A percentile compares a stretch with the other conserved stretches of the same genome.
Conservation (phyloP, 306 rosid genomes). For the Lathyrus oleraceus region DNA sequence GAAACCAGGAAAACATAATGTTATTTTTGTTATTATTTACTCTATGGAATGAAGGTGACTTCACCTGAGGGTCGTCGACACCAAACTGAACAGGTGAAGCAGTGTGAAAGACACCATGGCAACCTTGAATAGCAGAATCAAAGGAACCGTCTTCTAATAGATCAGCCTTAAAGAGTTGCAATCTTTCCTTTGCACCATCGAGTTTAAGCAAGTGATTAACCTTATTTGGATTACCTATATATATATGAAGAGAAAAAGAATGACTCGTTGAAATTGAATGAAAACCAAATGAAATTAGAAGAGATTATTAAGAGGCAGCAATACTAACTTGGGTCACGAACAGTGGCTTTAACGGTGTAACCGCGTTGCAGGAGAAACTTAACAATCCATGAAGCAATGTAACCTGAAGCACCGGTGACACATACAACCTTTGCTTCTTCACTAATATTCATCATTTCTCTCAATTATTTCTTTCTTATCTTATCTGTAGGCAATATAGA, state of each 20-base stretch:
- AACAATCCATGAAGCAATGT: constrained; percentile 56
- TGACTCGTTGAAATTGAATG: too few relatives aligned
- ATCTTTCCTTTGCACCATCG: too few relatives aligned
- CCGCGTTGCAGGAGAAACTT: constrained; percentile 53
- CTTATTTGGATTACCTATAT: constrained; percentile 43
- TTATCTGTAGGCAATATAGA: neutral
- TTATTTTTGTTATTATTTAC: too few relatives aligned
- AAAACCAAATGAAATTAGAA: too few relatives aligned
- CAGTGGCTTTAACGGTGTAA: constrained; percentile 52
- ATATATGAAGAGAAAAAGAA: neutral
- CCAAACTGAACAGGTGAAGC: constrained; percentile 43
- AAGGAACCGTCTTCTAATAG: constrained; percentile 35
- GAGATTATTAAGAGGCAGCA: too few relatives aligned
- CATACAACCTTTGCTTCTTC: constrained; percentile 41
- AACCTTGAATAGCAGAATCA: constrained; percentile 46
- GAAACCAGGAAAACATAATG: constrained; percentile 19
- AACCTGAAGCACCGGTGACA: constrained; percentile 62
- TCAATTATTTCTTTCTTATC: neutral
- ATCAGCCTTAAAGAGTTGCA: too few relatives aligned
- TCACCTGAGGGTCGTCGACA: constrained; percentile 39
- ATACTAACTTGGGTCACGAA: constrained; percentile 53
- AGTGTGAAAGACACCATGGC: constrained; percentile 57
- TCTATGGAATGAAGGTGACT: neutral
- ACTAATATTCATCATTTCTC: neutral
- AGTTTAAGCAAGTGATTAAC: constrained; percentile 33